Conservation (phyloP, 139 green algal genomes). For the Chlorella ohadii region DNA sequence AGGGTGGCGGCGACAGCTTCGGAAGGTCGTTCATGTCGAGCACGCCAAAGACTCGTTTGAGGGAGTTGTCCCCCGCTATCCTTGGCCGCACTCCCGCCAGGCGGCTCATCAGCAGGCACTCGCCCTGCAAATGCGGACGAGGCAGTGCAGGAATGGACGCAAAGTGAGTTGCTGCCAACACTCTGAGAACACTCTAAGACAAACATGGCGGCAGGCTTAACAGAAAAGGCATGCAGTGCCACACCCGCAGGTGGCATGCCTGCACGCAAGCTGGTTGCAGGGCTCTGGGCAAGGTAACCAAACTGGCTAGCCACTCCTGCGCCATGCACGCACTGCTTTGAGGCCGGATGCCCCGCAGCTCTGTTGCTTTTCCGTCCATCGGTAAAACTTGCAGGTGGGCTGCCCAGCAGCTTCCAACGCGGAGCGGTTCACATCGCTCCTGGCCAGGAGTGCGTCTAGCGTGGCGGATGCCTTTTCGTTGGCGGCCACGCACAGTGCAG, state of each 20-base stretch:
- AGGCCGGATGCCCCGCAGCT: neutral
- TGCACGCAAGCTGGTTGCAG: no score
- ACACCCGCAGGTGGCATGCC: no score
- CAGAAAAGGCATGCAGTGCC: no score
- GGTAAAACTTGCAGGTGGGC: slow-evolving; percentile 11
- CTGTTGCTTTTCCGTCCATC: neutral
- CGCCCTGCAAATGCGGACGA: no score
- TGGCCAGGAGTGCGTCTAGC: neutral
- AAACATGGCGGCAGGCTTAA: no score
- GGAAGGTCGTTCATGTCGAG: neutral
- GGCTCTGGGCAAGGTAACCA: no score
- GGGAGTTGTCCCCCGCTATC: neutral
- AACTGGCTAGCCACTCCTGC: no score
- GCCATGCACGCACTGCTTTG: neutral
- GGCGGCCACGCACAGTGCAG: neutral
- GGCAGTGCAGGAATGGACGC: no score
- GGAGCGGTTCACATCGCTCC: neutral
- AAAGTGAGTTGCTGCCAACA: no score
- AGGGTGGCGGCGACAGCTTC: neutral
- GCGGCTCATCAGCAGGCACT: neutral
- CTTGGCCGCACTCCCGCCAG: neutral
- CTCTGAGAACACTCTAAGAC: no score
- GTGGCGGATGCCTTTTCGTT: neutral
- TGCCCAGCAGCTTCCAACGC: neutral
- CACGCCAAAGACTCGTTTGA: neutral